Percentiles rank a stretch among this genome's conserved stretches.
Evolutionary conservation across 768 basidiomycete genomes (phyloP).

Genomic region (Atractiella rhizophila): DNA sequence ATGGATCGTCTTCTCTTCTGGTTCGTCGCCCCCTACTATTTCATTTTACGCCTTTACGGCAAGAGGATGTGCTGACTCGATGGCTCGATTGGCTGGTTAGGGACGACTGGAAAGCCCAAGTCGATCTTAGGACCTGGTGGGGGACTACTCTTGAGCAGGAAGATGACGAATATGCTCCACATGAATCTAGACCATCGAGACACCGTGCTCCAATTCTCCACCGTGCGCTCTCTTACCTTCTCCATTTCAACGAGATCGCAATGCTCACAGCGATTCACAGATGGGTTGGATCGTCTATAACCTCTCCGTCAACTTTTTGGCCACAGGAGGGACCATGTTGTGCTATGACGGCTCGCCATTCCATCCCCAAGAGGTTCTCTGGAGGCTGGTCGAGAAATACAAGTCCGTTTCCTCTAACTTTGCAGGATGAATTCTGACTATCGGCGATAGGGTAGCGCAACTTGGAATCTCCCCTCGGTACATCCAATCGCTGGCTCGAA

Average conservation of each 20-base stretch:
- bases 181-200: conserved; percentile 1
- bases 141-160: not conserved
- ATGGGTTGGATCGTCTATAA: conserved; percentile 4
- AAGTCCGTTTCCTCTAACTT: not conserved
- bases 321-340: conserved; percentile 1
- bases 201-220: not conserved
- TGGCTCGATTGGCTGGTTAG: too few relatives aligned
- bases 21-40: too few relatives aligned
- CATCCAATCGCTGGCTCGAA: not conserved
- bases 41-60: too few relatives aligned
- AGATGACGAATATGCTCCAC: conserved; percentile 1
- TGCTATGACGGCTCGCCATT: conserved; percentile 2
- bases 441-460: not conserved
- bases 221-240: not conserved
- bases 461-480: conserved; percentile 1
- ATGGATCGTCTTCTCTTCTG: conserved; percentile 3
- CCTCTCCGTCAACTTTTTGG: conserved; percentile 1
- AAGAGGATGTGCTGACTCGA: too few relatives aligned
- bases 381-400: conserved; percentile 1
- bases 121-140: conserved; percentile 1
- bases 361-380: conserved; percentile 1
- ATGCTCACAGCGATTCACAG: not conserved
- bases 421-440: not conserved
- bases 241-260: not conserved
- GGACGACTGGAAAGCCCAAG: conserved; percentile 2